Base-by-base conservation (phyloP, 2,329 filamentous ascomycete genomes). In the Scedosporium apiospermum region DNA sequence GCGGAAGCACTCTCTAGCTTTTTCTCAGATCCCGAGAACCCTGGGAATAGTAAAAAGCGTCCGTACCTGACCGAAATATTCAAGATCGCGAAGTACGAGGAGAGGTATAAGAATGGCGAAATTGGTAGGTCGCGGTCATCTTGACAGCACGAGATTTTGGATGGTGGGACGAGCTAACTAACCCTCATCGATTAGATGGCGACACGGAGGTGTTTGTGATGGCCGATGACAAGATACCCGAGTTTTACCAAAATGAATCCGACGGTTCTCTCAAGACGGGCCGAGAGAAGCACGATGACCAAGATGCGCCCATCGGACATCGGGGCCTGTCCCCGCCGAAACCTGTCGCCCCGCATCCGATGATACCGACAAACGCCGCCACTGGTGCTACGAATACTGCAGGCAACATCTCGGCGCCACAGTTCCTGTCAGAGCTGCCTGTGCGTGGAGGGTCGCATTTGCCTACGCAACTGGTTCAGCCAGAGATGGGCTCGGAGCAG, bases 41-140 rank as follows among this genome's bases (percentile, higher is more conserved):
- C 78, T 0, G 77, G 76, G 51, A 87, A 88, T 63, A 71, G 72
- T 1, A 76, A 75, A 65, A 88, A 87, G 74, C 79, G 77, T 63
- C 76, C 77, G 0, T 84, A 78, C 58, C 68, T 88, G 7, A 81
- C 78, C 61, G 84, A 88, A 67, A 81, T 88, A 7, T 88, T 88
- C 74, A 82, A 80, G 64, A 78, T 88, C 34, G 85, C 85, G 0
- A 78, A 73, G 62, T 71, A 76, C 34, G 82, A 88, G 65, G 83
- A 87, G 68, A 75, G 80, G 4, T 86, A 73, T 67, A 80, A 75
- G 65, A 78, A 80, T 53, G 80, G 78, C 27, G 82, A 85, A 67
- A 82, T 87, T 60, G 84, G 85, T 87, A 71, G 66, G 78, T 67
- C 16, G 3, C 12, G 21, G 16, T 3, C 3, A n/a, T 1, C 7